Evolutionary conservation across 805 yeast species (phyloP), one percentile per base, ranked within the genome.

Genomic region (Candida corydali): DNA sequence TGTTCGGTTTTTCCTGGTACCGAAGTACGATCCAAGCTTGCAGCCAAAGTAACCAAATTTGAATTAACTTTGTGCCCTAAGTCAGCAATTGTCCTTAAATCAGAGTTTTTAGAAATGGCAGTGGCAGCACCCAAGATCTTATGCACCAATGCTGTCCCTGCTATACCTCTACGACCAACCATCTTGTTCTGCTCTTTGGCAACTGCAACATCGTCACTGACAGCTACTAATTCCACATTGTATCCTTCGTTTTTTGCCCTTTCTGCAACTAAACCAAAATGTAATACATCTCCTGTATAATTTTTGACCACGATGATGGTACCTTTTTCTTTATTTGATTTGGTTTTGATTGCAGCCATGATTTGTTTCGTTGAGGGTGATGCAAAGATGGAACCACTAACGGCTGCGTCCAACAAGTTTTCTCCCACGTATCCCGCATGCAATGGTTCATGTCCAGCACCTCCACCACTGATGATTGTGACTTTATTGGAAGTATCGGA

Each of bases 341-440:
- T 69, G 22, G 87, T 81, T 45, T 77, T 76, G 36, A 88, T 61
- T 1, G 83, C 87, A 8, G 84, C 75, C 55, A 68, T 66, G 47
- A 89, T 85, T 61, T 89, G 98, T 51, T 80, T 84, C 1, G 96
- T 86, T n/a, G 88, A 77, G 3, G 98, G 98, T 10, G 96, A 86
- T 0, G 97, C 96, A 65, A 89, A 89, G n/a, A 86, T 73, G 37
- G 82, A 78, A 25, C 98, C 98, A 37, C 88, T 78, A 4, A 89
- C 95, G 0, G 96, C 97, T 27, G 81, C 94, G 46, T 85, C 86
- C 27, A 89, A 59, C 47, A 83, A 63, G 34, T 94, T 94, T 10
- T 77, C 70, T 9, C 97, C 97, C 16, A 89, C 88, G 56, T 79
- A 89, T 0, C 96, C 97, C 7, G 86, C 89, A 52, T 91, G 97